Conservation (phyloP, 1,284 basidiomycete species). For the Violaceomyces palustris region DNA sequence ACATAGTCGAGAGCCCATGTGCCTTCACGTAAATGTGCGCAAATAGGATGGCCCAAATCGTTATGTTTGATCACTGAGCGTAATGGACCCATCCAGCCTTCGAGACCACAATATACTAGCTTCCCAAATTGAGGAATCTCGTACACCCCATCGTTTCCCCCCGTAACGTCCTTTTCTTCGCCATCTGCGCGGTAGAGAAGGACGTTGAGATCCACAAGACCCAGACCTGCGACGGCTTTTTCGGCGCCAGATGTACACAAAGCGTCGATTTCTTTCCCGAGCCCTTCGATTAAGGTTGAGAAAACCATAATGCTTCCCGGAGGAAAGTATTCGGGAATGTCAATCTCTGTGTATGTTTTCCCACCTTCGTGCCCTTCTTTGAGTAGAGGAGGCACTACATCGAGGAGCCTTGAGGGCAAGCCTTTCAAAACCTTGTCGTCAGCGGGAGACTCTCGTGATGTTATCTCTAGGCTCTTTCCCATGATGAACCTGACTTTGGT, state of each 20-base stretch:
- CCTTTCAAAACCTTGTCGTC: constrained; percentile 31
- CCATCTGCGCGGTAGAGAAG: constrained; percentile 45
- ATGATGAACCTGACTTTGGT: constrained; percentile 36
- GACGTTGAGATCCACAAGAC: constrained; percentile 42
- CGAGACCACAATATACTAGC: constrained; percentile 44
- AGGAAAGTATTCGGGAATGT: constrained; percentile 42
- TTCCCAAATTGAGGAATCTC: constrained; percentile 20
- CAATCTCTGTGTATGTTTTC: constrained; percentile 30
- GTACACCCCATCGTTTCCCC: constrained; percentile 39
- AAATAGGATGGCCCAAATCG: constrained; percentile 45
- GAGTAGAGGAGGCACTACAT: constrained; percentile 30
- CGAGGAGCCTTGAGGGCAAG: constrained; percentile 32
- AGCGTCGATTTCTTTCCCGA: constrained; percentile 30
- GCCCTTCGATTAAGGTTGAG: constrained; percentile 35
- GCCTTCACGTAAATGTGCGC: constrained; percentile 40
- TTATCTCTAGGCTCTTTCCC: constrained; percentile 39
- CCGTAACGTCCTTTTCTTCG: constrained; percentile 44
- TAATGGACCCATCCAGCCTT: constrained; percentile 42
- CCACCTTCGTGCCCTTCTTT: constrained; percentile 15
- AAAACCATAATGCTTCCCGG: constrained; percentile 47
- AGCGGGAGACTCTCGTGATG: constrained; percentile 5
- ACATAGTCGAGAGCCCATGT: constrained; percentile 47
- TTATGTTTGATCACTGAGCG: constrained; percentile 32
- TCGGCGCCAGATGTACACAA: constrained; percentile 32
- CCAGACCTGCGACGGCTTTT: constrained; percentile 33